These are phyloP conservation scores for Paratrimastix pyriformis DNA, from an alignment of 78 protist genomes.

Conservation along the genomic window DNA sequence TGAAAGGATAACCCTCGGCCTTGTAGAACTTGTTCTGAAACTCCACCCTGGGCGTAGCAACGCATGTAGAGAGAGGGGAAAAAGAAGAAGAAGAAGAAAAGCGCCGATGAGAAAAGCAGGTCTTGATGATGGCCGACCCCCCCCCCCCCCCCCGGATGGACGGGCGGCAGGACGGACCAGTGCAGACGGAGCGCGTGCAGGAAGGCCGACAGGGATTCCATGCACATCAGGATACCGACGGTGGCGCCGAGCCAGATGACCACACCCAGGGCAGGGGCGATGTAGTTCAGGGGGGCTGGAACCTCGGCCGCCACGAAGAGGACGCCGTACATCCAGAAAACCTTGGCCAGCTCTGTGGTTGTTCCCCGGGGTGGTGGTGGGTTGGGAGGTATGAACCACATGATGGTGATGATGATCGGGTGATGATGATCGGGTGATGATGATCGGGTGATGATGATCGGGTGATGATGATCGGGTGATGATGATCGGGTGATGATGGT, in stretches of 20 bases:
- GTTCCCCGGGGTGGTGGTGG: too few relatives aligned
- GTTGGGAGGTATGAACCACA: too few relatives aligned
- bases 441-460: too few relatives aligned
- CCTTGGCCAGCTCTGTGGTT: constrained; percentile 33
- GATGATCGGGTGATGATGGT: too few relatives aligned
- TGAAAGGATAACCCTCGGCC: constrained; percentile 61
- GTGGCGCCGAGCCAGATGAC: constrained; percentile 82
- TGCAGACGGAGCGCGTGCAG: constrained; percentile 99
- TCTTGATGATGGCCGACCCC: background rate
- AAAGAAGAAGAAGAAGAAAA: background rate
- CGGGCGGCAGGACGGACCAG: constrained; percentile 64
- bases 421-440: too few relatives aligned
- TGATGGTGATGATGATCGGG: too few relatives aligned
- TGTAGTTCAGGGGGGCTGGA: background rate
- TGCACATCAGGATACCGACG: constrained; percentile 78
- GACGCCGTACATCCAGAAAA: constrained; percentile 10
- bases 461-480: too few relatives aligned
- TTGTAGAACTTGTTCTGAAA: constrained; percentile 87
- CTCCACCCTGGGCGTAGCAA: too few relatives aligned
- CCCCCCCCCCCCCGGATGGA: background rate
- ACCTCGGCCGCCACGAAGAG: background rate
- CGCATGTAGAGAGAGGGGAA: constrained; percentile 16
- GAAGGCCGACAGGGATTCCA: constrained; percentile 98
- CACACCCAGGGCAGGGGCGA: constrained; percentile 39
- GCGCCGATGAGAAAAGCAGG: background rate